Conservation (phyloP, 441 rosid genomes). For the Adansonia grandidieri region DNA sequence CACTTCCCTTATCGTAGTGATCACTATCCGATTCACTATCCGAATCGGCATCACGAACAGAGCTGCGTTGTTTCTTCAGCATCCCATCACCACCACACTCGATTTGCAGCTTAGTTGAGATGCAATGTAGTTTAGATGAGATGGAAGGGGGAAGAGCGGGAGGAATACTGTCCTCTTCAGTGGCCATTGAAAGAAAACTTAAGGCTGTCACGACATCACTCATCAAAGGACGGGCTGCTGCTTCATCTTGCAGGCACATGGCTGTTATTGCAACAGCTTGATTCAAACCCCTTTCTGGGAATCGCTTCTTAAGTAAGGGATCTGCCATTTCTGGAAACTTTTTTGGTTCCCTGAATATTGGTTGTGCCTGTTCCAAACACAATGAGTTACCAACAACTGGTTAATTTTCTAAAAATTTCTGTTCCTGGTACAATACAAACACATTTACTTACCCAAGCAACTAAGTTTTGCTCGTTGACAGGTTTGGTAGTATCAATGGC, state of each 20-base stretch:
- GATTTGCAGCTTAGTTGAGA: constrained; percentile 26
- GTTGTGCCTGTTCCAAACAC: constrained; percentile 61
- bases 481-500: neutral
- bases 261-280: constrained; percentile 94
- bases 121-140: constrained; percentile 39
- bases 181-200: constrained; percentile 58
- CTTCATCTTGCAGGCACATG: constrained; percentile 93
- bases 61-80: too few relatives aligned
- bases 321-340: constrained; percentile 87
- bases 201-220: constrained; percentile 78
- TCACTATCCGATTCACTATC: too few relatives aligned
- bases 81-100: neutral
- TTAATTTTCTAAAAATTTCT: too few relatives aligned
- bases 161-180: constrained; percentile 33
- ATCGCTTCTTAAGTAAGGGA: constrained; percentile 50
- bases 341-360: constrained; percentile 79
- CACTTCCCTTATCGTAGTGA: too few relatives aligned
- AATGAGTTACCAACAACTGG: too few relatives aligned
- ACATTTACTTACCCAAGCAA: neutral
- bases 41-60: too few relatives aligned
- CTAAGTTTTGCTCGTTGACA: neutral
- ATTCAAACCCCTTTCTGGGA: constrained; percentile 75
- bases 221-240: constrained; percentile 81
- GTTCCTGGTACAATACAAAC: neutral
- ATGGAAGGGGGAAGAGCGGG: constrained; percentile 37